Evolutionary conservation across 768 basidiomycete genomes (phyloP).

Genomic region (Boletus subparvulus): DNA sequence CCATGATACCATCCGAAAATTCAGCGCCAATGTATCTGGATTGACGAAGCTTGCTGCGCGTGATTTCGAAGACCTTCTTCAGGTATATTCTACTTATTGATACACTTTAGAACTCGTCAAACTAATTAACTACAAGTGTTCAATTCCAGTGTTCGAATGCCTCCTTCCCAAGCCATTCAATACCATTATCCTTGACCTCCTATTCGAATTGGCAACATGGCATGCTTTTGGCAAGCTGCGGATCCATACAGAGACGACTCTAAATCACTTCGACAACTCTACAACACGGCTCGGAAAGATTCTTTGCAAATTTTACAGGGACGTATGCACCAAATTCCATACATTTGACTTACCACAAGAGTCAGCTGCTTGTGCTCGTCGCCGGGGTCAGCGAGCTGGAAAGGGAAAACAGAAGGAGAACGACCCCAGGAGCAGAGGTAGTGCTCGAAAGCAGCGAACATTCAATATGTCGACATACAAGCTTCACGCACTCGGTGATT

Average conservation of each 20-base stretch:
- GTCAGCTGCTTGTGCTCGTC: constrained; percentile 18
- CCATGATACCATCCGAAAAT: constrained; percentile 28
- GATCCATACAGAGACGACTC: constrained; percentile 29
- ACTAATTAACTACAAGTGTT: constrained; percentile 18
- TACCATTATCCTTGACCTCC: constrained; percentile 13
- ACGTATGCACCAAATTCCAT: no score
- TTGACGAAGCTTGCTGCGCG: constrained; percentile 37
- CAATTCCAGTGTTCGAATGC: constrained; percentile 35
- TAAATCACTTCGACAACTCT: no score
- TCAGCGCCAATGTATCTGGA: constrained; percentile 32
- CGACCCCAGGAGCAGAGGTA: not conserved
- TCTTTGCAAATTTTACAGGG: no score
- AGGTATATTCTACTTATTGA: constrained; percentile 14
- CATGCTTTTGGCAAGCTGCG: constrained; percentile 28
- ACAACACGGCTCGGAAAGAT: no score
- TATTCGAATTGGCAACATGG: constrained; percentile 25
- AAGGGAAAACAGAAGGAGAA: not conserved
- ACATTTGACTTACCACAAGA: no score
- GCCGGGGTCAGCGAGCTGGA: not conserved
- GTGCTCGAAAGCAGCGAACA: not conserved
- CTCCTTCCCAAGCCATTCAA: constrained; percentile 23
- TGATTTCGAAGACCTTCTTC: constrained; percentile 41
- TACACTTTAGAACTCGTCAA: no score
- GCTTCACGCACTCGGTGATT: constrained; percentile 18
- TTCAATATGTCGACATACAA: constrained; percentile 22